A percentile compares a stretch with the other conserved stretches of the same genome.
These are phyloP conservation scores for Phytopythium boreale DNA, from an alignment of 352 stramenopile species.

Conservation along the genomic window DNA sequence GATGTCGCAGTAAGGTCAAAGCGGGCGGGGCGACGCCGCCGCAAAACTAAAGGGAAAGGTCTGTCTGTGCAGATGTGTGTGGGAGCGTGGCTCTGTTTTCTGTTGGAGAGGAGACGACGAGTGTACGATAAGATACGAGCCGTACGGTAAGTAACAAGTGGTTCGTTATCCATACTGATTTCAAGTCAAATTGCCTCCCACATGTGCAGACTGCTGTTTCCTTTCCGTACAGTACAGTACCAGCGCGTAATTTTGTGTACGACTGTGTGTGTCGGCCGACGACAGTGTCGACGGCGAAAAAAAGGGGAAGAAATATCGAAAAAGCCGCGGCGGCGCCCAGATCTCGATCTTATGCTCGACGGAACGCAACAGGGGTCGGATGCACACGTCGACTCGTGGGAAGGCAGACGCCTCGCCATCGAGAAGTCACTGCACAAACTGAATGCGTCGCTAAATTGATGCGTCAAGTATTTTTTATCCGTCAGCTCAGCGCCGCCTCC, in stretches of 20 bases:
- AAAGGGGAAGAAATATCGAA: not conserved
- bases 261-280: not conserved
- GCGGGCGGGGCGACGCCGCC: too few relatives aligned
- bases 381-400: too few relatives aligned
- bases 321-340: not conserved
- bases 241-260: not conserved
- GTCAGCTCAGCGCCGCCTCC: too few relatives aligned
- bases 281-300: not conserved
- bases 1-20: slow-evolving; percentile 6
- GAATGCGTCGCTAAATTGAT: too few relatives aligned
- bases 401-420: too few relatives aligned
- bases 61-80: not conserved
- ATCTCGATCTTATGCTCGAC: not conserved
- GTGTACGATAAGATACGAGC: not conserved
- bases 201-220: not conserved
- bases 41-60: not conserved
- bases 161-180: not conserved
- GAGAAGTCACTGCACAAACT: too few relatives aligned
- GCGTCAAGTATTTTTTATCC: too few relatives aligned
- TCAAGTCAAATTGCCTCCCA: not conserved
- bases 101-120: not conserved
- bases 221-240: not conserved
- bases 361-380: not conserved
- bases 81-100: not conserved
- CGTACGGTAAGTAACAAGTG: not conserved